A percentile compares a stretch with the other conserved stretches of the same genome.
phyloP scores from a whole-genome alignment of 2,329 filamentous ascomycete species.

The Epichloe gansuensis region DNA sequence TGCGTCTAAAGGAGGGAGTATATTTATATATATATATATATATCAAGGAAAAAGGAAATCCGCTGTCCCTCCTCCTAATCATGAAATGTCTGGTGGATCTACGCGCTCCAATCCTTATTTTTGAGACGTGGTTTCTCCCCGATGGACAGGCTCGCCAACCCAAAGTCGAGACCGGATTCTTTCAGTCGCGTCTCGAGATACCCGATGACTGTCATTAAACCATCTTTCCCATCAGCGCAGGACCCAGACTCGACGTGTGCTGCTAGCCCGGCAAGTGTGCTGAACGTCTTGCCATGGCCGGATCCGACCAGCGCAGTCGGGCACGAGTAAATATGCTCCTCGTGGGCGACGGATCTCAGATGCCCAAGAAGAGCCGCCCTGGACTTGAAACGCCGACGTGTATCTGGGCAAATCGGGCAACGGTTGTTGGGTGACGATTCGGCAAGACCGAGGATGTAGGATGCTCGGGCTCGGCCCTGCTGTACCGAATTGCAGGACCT shows the following conservation, averaged over 20 bases:
- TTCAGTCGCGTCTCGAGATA: slow-evolving; percentile 1
- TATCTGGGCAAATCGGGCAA: not conserved
- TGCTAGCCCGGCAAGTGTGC: slow-evolving; percentile 6
- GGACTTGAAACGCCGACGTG: not conserved
- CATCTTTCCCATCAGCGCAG: slow-evolving; percentile 3
- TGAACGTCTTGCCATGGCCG: slow-evolving; percentile 2
- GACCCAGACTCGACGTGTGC: slow-evolving; percentile 9
- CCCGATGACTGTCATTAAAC: not conserved
- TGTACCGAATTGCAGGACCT: too few species aligned
- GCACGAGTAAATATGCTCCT: not conserved
- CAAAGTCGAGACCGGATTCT: not conserved
- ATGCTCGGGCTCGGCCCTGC: too few species aligned
- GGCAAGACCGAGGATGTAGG: not conserved
- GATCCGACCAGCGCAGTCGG: not conserved
- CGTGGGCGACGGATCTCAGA: not conserved
- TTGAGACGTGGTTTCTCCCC: not conserved
- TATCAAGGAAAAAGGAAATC: too few species aligned
- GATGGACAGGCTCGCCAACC: not conserved
- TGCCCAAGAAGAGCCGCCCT: not conserved
- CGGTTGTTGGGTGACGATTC: not conserved
- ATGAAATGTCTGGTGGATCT: not conserved
- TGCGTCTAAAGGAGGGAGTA: too few species aligned
- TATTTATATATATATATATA: too few species aligned
- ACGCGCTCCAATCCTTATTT: not conserved
- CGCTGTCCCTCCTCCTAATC: too few species aligned